A percentile compares a stretch with the other conserved stretches of the same genome.
These are phyloP conservation scores for Actinomortierella ambigua DNA, from an alignment of 371 early-diverging fungal genomes.

Conservation along the genomic window DNA sequence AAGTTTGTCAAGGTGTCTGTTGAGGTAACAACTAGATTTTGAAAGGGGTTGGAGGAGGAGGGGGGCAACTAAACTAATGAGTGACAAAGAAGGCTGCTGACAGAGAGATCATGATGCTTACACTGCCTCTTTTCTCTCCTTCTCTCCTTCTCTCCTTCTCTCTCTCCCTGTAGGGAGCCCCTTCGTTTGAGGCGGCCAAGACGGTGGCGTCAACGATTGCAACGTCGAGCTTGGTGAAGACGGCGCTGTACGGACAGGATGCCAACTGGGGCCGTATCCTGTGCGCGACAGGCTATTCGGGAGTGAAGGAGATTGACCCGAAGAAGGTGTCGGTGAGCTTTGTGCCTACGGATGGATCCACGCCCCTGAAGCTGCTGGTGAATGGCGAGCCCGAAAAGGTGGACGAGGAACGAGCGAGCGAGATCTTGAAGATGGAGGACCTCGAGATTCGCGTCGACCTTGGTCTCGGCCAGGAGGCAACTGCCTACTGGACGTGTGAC, in stretches of 20 bases:
- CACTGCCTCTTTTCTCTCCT: background rate
- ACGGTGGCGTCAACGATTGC: slow-evolving; percentile 86
- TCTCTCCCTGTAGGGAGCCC: slow-evolving; percentile 61
- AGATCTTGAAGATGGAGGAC: slow-evolving; percentile 86
- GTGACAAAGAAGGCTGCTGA: too few relatives aligned
- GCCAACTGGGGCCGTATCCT: slow-evolving; percentile 97
- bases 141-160: background rate
- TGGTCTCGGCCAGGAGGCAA: slow-evolving; percentile 73
- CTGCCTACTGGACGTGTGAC: slow-evolving; percentile 94
- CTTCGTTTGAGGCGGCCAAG: slow-evolving; percentile 78
- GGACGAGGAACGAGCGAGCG: slow-evolving; percentile 78
- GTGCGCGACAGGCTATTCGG: slow-evolving; percentile 82
- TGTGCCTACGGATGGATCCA: slow-evolving; percentile 66
- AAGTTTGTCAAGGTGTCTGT: slow-evolving; percentile 94
- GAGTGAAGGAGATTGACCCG: slow-evolving; percentile 75
- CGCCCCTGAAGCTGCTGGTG: slow-evolving; percentile 72
- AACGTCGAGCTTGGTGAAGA: slow-evolving; percentile 92
- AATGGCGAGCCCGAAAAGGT: slow-evolving; percentile 86
- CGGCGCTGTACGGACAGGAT: slow-evolving; percentile 94
- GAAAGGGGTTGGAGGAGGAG: too few relatives aligned
- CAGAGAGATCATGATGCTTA: too few relatives aligned
- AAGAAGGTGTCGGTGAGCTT: slow-evolving; percentile 78
- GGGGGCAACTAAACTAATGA: too few relatives aligned
- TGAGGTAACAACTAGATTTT: too few relatives aligned
- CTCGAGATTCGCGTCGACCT: slow-evolving; percentile 80